Evolutionary conservation across 1,139 yeast species (phyloP), one percentile per base, ranked within the genome.

Genomic region (Saccharomyces hybrid): DNA sequence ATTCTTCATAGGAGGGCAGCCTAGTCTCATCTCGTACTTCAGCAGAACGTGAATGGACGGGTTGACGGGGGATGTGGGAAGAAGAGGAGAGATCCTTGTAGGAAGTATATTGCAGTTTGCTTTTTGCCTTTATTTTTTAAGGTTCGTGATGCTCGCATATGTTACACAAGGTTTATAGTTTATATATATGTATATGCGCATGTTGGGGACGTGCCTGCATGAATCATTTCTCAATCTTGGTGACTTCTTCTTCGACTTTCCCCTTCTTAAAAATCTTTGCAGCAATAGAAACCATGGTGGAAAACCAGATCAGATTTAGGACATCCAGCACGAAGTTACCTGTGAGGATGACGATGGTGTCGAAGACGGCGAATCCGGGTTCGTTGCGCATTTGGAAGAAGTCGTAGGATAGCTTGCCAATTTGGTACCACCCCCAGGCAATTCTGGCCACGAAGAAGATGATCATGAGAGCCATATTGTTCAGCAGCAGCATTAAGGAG

Each of bases 351-450:
- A 81, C 62, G 5, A 69, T 38, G 0, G 86, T 80, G 32, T 77
- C 77, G 60, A 75, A 72, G 59, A 75, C 58, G 31, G 73, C 72
- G 60, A 78, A 76, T 47, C 78, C 64, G 28, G 78, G 76, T 55
- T 76, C 78, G 46, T 66, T 55, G 51, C 71, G 69, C 2, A 76
- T 74, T 13, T 57, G 59, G 60, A 68, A 77, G 69, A 83, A 78
- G 70, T 83, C 90, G 52, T 60, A 60, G 47, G 85, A 85, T 55
- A 85, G 72, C 32, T 71, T 61, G 34, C 57, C 64, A 23, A 84
- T 84, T 57, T 90, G 88, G 68, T 81, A 84, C 79, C 90, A 85
- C 5, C 99, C 99, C 88, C 96, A 90, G 47, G 83, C 75, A 57
- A 93, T 86, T 66, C 99, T 78, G 46, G 85, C 86, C 19, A 76